A percentile compares a stretch with the other conserved stretches of the same genome.
These are phyloP conservation scores for Umbelopsis sp. DNA, from an alignment of 371 early-diverging fungal species.

Conservation along the genomic window DNA sequence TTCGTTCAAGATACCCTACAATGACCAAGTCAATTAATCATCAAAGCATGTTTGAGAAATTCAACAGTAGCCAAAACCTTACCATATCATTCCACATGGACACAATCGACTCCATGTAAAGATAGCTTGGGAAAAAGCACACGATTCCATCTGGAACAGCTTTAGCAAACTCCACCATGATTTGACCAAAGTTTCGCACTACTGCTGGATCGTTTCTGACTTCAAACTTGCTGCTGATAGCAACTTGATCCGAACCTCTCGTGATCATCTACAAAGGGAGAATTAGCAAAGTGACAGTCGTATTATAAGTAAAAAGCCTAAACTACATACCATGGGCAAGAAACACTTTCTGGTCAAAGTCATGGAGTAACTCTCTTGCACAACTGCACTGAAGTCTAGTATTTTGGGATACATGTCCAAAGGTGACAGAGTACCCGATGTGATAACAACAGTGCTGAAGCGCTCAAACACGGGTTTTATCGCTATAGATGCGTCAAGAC, in stretches of 20 bases:
- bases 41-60: not conserved
- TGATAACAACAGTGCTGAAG: constrained; percentile 98
- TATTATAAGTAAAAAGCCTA: not conserved
- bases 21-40: constrained; percentile 11
- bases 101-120: constrained; percentile 99
- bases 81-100: constrained; percentile 98
- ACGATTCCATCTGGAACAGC: constrained; percentile 99
- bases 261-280: constrained; percentile 73
- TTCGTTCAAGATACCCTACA: constrained; percentile 88
- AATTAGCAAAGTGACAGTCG: not conserved
- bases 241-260: constrained; percentile 97
- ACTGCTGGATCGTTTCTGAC: constrained; percentile 98
- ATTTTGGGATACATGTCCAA: constrained; percentile 99
- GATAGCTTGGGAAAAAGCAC: constrained; percentile 98
- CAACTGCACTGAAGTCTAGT: constrained; percentile 85
- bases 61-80: constrained; percentile 20
- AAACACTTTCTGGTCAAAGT: constrained; percentile 94
- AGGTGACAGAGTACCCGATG: constrained; percentile 99
- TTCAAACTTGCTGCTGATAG: constrained; percentile 96
- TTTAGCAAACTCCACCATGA: constrained; percentile 94
- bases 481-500: constrained; percentile 98
- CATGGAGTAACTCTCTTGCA: constrained; percentile 93
- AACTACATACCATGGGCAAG: constrained; percentile 80
- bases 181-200: constrained; percentile 98
- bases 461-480: constrained; percentile 96